These are phyloP conservation scores for Clonostachys byssicola DNA, from an alignment of 2,329 filamentous ascomycete genomes.

Conservation along the genomic window DNA sequence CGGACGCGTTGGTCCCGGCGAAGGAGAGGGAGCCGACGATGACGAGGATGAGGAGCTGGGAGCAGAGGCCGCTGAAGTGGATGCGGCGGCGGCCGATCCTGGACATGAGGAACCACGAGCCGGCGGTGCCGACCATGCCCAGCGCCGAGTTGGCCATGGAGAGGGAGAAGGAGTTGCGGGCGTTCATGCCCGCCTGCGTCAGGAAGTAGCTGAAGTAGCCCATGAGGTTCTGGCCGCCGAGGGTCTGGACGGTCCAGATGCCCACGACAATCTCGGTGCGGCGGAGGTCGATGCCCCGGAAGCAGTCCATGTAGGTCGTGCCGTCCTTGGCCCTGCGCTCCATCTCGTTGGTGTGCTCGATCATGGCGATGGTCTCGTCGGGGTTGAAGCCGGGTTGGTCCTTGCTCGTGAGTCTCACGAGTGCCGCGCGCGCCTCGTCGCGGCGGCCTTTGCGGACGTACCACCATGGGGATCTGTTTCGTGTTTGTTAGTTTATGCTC, in stretches of 20 bases:
- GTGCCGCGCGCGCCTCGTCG: constrained; percentile 30
- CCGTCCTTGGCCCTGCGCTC: constrained; percentile 37
- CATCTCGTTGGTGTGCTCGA: constrained; percentile 47
- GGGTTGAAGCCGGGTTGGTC: constrained; percentile 32
- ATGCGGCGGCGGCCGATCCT: constrained; percentile 44
- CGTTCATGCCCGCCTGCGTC: constrained; percentile 38
- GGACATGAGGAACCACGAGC: constrained; percentile 45
- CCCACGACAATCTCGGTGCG: constrained; percentile 47
- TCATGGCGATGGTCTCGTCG: constrained; percentile 46
- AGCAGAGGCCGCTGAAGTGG: constrained; percentile 38
- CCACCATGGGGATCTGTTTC: constrained; percentile 44
- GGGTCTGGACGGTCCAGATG: constrained; percentile 43
- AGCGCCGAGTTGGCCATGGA: constrained; percentile 44
- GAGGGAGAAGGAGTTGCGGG: constrained; percentile 35
- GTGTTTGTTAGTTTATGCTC: not conserved
- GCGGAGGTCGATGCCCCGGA: constrained; percentile 45
- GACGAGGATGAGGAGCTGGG: constrained; percentile 30
- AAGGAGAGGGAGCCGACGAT: constrained; percentile 34
- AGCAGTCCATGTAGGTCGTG: constrained; percentile 43
- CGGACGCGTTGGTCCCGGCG: constrained; percentile 13
- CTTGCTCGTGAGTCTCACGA: constrained; percentile 33
- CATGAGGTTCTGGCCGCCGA: constrained; percentile 44
- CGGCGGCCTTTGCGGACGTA: constrained; percentile 36
- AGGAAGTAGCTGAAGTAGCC: constrained; percentile 42
- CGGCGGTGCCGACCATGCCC: constrained; percentile 43